Base-by-base conservation (phyloP, 352 stramenopile genomes). In the Globisporangium radiosum region DNA sequence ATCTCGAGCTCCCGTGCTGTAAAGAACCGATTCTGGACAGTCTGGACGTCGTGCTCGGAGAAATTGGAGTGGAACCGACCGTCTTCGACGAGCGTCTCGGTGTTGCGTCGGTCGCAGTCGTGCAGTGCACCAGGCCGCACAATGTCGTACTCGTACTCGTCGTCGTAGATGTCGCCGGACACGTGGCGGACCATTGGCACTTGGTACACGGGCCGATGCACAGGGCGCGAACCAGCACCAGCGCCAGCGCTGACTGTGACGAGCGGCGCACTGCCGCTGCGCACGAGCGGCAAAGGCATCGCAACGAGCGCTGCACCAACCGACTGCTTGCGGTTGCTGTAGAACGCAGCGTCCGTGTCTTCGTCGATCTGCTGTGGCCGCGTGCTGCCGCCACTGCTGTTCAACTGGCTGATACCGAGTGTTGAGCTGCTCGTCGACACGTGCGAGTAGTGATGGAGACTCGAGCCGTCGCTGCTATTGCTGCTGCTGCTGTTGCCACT, bases 111-210 rank as follows among this genome's bases (percentile, higher is more conserved):
- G 47, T 88, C 78, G 36, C 70, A 74, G 7, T 83, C 77, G 3
- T 54, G 69, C 55, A 92, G 72, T 45, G 71, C 81, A 33, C 68
- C 70, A 1, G 77, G 76, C 58, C 84, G 77, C 0, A 92, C 79
- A 39, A 92, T 92, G 52, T 92, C 81, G 52, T 84, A 92, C 60
- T 92, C 81, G 49, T 84, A 92, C 60, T 91, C 78, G 57, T 85
- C 81, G 5, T 65, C 67, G 50, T 68, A 65, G 60, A 54, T 57
- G 25, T 60, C 52, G 36, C 54, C 62, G 1, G 65, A 55, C 10
- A 44, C n/a, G 42, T 56, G 47, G 43, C 50, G 11, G 11, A 7
- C 45, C 14, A 63, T 54, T 13, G 33, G 48, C 50, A 37, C n/a
- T n/a, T 56, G 54, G 36, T 63, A 64, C 7, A 57, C 43, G 5